phyloP scores from a whole-genome alignment of 805 yeast genomes.

The Sugiyamaella smithiae region DNA sequence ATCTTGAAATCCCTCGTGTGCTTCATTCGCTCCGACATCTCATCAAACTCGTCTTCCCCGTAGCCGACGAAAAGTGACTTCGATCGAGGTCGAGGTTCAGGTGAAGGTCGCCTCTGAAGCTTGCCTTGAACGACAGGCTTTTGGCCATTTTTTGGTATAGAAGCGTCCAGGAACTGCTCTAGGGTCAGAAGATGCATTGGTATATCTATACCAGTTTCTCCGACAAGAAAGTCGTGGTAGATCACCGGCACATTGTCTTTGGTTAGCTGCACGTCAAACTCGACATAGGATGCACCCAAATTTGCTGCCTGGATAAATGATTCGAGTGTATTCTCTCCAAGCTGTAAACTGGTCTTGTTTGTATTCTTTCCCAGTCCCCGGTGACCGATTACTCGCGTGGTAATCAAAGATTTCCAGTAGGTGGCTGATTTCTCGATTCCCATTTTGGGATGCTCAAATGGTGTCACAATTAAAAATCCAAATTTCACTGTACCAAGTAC shows the following conservation, averaged over 20 bases:
- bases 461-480: conserved; percentile 66
- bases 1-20: conserved; percentile 84
- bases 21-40: conserved; percentile 62
- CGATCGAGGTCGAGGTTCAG: conserved; percentile 39
- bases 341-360: conserved; percentile 71
- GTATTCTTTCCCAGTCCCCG: conserved; percentile 91
- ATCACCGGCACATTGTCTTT: conserved; percentile 89
- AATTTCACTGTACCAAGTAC: conserved; percentile 75
- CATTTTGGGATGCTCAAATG: conserved; percentile 71
- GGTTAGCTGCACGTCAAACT: conserved; percentile 93
- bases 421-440: conserved; percentile 64
- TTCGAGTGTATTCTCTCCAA: conserved; percentile 94
- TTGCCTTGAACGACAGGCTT: neutral
- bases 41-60: conserved; percentile 30
- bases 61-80: conserved; percentile 39
- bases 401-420: conserved; percentile 86
- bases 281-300: conserved; percentile 93
- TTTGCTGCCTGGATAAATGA: conserved; percentile 96
- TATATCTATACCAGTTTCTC: conserved; percentile 92
- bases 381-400: conserved; percentile 92
- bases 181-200: conserved; percentile 91
- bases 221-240: conserved; percentile 90
- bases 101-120: conserved; percentile 12
- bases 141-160: neutral
- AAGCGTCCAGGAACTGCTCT: conserved; percentile 62